These are phyloP conservation scores for Conticribra guillardii DNA, from an alignment of 108 stramenopile species.

Conservation along the genomic window DNA sequence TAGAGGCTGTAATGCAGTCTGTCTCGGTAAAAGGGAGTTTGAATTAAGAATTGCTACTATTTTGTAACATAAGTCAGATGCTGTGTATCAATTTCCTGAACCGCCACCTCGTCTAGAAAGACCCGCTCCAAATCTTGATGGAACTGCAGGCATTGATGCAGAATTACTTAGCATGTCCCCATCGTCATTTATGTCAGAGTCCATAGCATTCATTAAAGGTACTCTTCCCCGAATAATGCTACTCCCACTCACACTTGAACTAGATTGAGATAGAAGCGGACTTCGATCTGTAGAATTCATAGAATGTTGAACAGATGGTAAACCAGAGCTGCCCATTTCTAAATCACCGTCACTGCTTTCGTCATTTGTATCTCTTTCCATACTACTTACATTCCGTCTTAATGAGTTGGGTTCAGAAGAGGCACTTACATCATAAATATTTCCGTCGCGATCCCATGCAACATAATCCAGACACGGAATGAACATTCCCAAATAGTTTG, in stretches of 20 bases:
- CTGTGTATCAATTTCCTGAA: neutral
- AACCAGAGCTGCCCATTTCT: conserved; percentile 27
- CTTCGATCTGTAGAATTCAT: conserved; percentile 10
- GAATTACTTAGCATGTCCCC: too few species aligned
- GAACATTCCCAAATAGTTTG: conserved; percentile 24
- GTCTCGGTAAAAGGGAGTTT: neutral
- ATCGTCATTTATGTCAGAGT: conserved; percentile 32
- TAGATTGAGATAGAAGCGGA: conserved; percentile 22
- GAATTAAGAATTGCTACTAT: neutral
- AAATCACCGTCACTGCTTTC: conserved; percentile 18
- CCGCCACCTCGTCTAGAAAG: conserved; percentile 29
- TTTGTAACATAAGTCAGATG: too few species aligned
- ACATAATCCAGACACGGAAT: conserved; percentile 57
- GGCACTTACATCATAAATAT: conserved; percentile 19
- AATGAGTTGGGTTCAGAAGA: neutral
- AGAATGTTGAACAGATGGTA: conserved; percentile 1
- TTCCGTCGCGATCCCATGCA: conserved; percentile 48
- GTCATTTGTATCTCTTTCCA: conserved; percentile 7
- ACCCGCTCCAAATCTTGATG: conserved; percentile 25
- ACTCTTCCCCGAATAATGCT: conserved; percentile 44
- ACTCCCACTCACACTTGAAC: conserved; percentile 31
- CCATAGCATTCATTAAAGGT: conserved; percentile 40
- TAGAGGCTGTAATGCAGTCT: conserved; percentile 17
- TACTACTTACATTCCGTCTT: conserved; percentile 7
- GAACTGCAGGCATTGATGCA: conserved; percentile 12